These are phyloP conservation scores for Leptographium flavum DNA, from an alignment of 2,329 filamentous ascomycete genomes.

Conservation along the genomic window DNA sequence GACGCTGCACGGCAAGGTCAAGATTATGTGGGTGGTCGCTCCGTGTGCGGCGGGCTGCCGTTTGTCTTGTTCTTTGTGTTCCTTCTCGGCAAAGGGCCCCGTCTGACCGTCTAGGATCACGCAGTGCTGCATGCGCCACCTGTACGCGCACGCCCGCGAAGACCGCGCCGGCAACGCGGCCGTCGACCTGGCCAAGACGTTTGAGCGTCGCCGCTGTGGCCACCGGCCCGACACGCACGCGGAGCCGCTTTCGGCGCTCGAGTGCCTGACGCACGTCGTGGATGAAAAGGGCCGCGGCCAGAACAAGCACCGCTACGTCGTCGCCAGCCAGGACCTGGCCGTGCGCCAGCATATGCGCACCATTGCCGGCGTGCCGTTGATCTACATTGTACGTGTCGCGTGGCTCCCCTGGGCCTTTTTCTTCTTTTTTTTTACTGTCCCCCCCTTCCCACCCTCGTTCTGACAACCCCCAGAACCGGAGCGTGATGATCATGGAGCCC, in stretches of 20 bases:
- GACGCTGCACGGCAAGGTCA: slow-evolving; percentile 76
- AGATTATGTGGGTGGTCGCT: slow-evolving; percentile 45
- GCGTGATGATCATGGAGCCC: slow-evolving; percentile 60
- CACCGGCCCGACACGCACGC: slow-evolving; percentile 61
- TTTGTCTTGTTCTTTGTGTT: slow-evolving; percentile 8
- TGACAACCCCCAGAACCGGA: slow-evolving; percentile 15
- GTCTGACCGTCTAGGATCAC: slow-evolving; percentile 7
- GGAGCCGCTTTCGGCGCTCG: slow-evolving; percentile 51
- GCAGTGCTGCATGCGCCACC: slow-evolving; percentile 13
- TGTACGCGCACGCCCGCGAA: slow-evolving; percentile 8
- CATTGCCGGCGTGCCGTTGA: slow-evolving; percentile 59
- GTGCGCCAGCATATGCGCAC: slow-evolving; percentile 48
- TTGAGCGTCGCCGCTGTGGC: slow-evolving; percentile 62
- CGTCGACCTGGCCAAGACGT: slow-evolving; percentile 59
- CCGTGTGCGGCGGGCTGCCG: too few relatives aligned
- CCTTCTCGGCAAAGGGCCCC: neutral
- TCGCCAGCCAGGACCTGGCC: slow-evolving; percentile 57
- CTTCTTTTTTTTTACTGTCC: neutral
- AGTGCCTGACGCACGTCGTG: slow-evolving; percentile 55
- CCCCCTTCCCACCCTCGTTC: too few relatives aligned
- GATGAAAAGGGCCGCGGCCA: slow-evolving; percentile 60
- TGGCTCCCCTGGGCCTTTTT: neutral
- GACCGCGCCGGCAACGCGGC: slow-evolving; percentile 24
- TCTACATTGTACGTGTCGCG: slow-evolving; percentile 52
- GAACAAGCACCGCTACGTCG: slow-evolving; percentile 69